Evolutionary conservation across 2,329 filamentous ascomycete species (phyloP).

Genomic region (Penicillium sp.): DNA sequence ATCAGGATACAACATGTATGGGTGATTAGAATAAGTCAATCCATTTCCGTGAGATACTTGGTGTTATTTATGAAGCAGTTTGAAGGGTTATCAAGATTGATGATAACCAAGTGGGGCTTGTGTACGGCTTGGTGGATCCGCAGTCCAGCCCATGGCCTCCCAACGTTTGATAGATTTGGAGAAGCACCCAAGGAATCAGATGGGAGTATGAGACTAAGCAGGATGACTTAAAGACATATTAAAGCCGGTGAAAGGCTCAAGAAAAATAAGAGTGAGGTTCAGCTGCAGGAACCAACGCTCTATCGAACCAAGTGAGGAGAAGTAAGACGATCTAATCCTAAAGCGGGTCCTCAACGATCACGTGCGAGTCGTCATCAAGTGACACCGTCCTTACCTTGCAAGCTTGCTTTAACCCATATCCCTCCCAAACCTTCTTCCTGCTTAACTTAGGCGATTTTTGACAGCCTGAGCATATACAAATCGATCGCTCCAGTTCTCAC

Average conservation of each 20-base stretch:
- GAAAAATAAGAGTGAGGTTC: not conserved
- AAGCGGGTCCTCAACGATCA: not conserved
- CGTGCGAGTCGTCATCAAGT: constrained; percentile 6
- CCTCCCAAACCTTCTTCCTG: not conserved
- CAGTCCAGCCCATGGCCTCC: not conserved
- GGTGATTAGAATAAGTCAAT: too few species aligned
- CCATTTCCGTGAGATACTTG: not conserved
- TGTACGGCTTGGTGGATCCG: not conserved
- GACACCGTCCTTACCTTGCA: not conserved
- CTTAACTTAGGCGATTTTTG: not conserved
- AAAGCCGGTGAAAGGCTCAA: not conserved
- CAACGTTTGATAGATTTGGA: not conserved
- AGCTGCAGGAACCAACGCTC: constrained; percentile 2
- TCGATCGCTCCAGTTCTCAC: not conserved
- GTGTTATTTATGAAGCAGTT: not conserved
- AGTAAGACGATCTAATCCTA: constrained; percentile 2
- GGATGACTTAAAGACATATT: not conserved
- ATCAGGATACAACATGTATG: too few species aligned
- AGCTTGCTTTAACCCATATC: not conserved
- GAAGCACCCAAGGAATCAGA: not conserved
- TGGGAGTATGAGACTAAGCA: not conserved
- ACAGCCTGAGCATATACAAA: not conserved
- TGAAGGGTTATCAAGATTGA: not conserved
- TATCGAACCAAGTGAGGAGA: not conserved
- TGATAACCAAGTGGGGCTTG: not conserved